Evolutionary conservation across 495 filamentous ascomycete genomes (phyloP), one percentile per base, ranked within the genome.

Genomic region (Talaromyces ruber): DNA sequence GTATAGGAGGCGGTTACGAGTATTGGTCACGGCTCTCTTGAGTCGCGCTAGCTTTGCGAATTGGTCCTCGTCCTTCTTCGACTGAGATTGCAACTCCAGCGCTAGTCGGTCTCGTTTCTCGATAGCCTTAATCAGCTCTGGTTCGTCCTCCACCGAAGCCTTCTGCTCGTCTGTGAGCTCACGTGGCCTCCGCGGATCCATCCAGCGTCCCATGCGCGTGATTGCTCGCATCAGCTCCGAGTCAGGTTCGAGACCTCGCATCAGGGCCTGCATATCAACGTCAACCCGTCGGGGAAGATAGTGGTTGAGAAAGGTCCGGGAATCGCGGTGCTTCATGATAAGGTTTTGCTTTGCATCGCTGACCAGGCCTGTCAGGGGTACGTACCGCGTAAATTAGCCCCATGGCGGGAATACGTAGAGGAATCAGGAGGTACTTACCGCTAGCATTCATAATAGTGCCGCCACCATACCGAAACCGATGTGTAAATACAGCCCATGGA

Each of bases 301-400:
- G 65, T 76, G 67, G 51, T 74, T 71, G 24, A 77, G 56, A 62
- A 75, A 75, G 24, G 72, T 74, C 2, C 62, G 26, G 56, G 61
- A 68, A 24, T 68, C 59, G 5, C 65, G 59, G 45, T 77, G 65
- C 58, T 74, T 69, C 63, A 76, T 71, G 9, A 76, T 78, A 58
- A 78, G 47, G 62, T 76, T 78, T 57, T 71, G 66, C 60, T 76
- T 64, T 47, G 68, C 69, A 62, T 78, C 71, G 63, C 72, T 76
- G 24, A 77, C 66, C 30, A 59, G 52, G 64, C 64, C 62, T 71
- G 45, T 21, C 34, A 16, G 34, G 34, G 34, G 34, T 39, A 39
- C 34, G 34, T 39, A 39, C 14, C 34, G 34, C 34, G 34, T 39
- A 39, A 39, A 39, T 39, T 39, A 37, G 24, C 18, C 24, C 55